Conservation (phyloP, 192 early-diverging fungal genomes). For the Coemansia sp. region DNA sequence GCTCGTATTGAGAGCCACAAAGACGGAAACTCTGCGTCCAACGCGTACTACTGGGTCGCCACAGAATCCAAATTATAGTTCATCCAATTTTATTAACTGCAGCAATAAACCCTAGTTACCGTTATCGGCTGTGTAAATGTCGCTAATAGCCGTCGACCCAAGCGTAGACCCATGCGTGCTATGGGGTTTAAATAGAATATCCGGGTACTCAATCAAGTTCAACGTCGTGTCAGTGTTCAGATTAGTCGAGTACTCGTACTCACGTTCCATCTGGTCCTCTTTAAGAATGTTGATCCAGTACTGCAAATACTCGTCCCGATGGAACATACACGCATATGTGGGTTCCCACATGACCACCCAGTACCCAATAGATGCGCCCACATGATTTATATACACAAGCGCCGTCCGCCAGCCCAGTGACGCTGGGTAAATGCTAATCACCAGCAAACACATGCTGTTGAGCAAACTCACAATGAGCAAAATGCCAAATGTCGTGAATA, state of each 20-base stretch:
- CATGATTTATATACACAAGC: constrained; percentile 36
- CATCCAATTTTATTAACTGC: background rate
- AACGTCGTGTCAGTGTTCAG: constrained; percentile 23
- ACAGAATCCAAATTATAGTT: constrained; percentile 24
- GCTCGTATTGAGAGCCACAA: constrained; percentile 30
- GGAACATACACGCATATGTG: constrained; percentile 35
- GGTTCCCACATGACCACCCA: constrained; percentile 49
- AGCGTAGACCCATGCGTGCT: background rate
- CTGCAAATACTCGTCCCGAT: constrained; percentile 39
- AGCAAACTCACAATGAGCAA: constrained; percentile 21
- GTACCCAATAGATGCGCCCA: constrained; percentile 26
- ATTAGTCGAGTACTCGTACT: constrained; percentile 30
- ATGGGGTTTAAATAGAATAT: background rate
- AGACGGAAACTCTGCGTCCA: constrained; percentile 57
- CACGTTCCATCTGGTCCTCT: constrained; percentile 29
- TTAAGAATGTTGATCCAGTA: constrained; percentile 43
- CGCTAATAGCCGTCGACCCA: background rate
- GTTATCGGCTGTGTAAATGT: too few species aligned
- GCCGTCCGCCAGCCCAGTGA: constrained; percentile 35
- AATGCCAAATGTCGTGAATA: constrained; percentile 17
- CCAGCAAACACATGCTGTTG: constrained; percentile 34
- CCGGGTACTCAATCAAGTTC: constrained; percentile 10
- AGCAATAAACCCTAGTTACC: too few species aligned
- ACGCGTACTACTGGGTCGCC: constrained; percentile 55
- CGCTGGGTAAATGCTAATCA: constrained; percentile 29